Base-by-base conservation (phyloP, 2,329 filamentous ascomycete species). In the Botrytis cinerea region DNA sequence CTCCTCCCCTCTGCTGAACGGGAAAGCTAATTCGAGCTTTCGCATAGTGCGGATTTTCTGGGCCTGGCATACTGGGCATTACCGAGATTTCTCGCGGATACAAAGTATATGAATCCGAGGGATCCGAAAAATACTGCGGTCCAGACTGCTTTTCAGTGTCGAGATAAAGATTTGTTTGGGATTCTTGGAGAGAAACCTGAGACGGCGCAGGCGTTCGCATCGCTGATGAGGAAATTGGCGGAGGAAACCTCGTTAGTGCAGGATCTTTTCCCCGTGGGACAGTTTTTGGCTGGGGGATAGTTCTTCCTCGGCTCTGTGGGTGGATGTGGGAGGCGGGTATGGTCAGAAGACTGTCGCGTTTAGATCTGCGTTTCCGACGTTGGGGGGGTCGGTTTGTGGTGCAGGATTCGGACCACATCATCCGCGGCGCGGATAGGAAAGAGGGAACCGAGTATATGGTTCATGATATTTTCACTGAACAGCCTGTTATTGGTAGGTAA, bases 391-490 rank as follows among this genome's bases (percentile, higher is more conserved):
- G 4, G 28, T 71, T 71, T 22, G 22, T 45, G 1, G 60, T 45
- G 6, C 60, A 35, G 7, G 54, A 69, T 43, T 40, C 57, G 10
- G 4, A 4, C 4, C 14, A 68, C 40, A 28, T 57, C 43, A 77
- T 54, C 6, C 14, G 28, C 12, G 28, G 22, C 45, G 40, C 46
- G 4, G 35, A 7, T 6, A 38, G 25, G 35, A 63, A 38, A 12
- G 22, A 64, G 22, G 32, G 46, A 45, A 61, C 80, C 18, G 77
- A 78, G 57, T 76, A 74, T 32, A 78, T 79, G 74, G 64, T 67
- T 32, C 75, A 80, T 74, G 77, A 80, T 68, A 80, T 80, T 72
- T 80, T 78, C 57, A 74, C 75, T 1, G 74, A 74, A 20, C 78
- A 80, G 25, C 79, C 78, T 9, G 74, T 79, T 25, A 77, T 35